Conservation (phyloP, 2,329 filamentous ascomycete genomes). For the Colletotrichum graminicola region DNA sequence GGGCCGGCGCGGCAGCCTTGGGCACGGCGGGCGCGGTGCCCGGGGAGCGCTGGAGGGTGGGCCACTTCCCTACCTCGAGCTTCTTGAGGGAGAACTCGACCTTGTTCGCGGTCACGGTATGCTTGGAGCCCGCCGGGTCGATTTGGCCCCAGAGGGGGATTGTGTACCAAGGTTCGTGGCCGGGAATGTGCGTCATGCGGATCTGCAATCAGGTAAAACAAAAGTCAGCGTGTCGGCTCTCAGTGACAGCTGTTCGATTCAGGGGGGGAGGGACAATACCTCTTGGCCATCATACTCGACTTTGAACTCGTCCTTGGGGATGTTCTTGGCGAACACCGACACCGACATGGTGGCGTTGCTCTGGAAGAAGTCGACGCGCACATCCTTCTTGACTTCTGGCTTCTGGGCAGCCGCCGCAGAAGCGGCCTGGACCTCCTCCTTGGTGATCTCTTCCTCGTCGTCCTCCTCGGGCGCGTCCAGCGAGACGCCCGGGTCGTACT, state of each 20-base stretch:
- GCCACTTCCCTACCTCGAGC: slow-evolving; percentile 76
- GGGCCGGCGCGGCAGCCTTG: slow-evolving; percentile 1
- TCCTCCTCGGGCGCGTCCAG: slow-evolving; percentile 32
- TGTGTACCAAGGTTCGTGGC: slow-evolving; percentile 39
- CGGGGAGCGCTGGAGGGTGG: slow-evolving; percentile 47
- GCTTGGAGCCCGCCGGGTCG: slow-evolving; percentile 70
- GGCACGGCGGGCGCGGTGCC: slow-evolving; percentile 15
- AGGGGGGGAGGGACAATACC: slow-evolving; percentile 44
- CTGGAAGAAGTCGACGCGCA: slow-evolving; percentile 51
- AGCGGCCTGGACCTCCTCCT: slow-evolving; percentile 35
- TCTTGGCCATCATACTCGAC: slow-evolving; percentile 50
- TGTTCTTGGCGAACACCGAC: slow-evolving; percentile 58
- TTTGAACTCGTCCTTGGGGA: slow-evolving; percentile 55
- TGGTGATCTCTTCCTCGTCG: slow-evolving; percentile 45
- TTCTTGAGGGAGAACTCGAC: slow-evolving; percentile 83
- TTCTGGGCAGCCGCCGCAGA: slow-evolving; percentile 10
- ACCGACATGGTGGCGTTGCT: slow-evolving; percentile 52
- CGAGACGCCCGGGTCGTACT: slow-evolving; percentile 37
- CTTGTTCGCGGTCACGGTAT: slow-evolving; percentile 79
- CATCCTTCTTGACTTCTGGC: slow-evolving; percentile 45
- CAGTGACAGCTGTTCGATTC: slow-evolving; percentile 44
- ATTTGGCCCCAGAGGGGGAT: slow-evolving; percentile 71
- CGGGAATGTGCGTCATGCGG: slow-evolving; percentile 41
- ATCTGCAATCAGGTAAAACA: slow-evolving; percentile 18
- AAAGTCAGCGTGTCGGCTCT: background rate